Evolutionary conservation across 208 protist genomes (phyloP).

Genomic region (Trypanosoma scelopori): DNA sequence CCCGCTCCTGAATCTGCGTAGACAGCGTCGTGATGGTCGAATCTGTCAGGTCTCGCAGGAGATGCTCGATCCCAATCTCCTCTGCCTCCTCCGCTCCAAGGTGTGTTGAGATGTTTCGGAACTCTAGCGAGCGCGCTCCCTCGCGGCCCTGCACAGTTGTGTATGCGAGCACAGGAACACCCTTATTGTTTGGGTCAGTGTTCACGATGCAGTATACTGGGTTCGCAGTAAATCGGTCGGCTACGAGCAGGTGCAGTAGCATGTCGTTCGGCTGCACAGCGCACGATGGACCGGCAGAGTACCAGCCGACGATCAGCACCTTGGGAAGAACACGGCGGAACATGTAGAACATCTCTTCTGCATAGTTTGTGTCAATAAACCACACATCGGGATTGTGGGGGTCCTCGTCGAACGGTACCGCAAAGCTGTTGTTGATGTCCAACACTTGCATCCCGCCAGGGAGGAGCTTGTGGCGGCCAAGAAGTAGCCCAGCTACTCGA

Average conservation of each 20-base stretch:
- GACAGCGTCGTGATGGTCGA: slow-evolving; percentile 95
- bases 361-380: slow-evolving; percentile 98
- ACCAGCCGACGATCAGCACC: slow-evolving; percentile 99
- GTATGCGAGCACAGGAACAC: slow-evolving; percentile 87
- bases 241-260: slow-evolving; percentile 96
- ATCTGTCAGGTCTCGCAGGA: slow-evolving; percentile 98
- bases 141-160: slow-evolving; percentile 86
- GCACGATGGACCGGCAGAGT: slow-evolving; percentile 96
- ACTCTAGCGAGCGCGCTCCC: slow-evolving; percentile 77
- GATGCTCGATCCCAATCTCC: slow-evolving; percentile 99
- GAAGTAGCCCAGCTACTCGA: slow-evolving; percentile 97
- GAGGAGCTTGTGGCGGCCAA: slow-evolving; percentile 87
- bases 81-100: slow-evolving; percentile 98
- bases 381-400: slow-evolving; percentile 95
- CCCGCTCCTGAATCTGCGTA: slow-evolving; percentile 93
- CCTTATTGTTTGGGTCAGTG: slow-evolving; percentile 87
- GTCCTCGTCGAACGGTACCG: slow-evolving; percentile 99
- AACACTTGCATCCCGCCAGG: slow-evolving; percentile 55
- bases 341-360: slow-evolving; percentile 98
- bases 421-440: slow-evolving; percentile 98
- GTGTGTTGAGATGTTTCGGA: slow-evolving; percentile 89
- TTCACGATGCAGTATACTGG: slow-evolving; percentile 93
- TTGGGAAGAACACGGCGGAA: slow-evolving; percentile 98
- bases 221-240: slow-evolving; percentile 90
- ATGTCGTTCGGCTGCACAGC: slow-evolving; percentile 96